Base-by-base conservation (phyloP, 805 yeast species). In the Sporopachydermia quercuum region DNA sequence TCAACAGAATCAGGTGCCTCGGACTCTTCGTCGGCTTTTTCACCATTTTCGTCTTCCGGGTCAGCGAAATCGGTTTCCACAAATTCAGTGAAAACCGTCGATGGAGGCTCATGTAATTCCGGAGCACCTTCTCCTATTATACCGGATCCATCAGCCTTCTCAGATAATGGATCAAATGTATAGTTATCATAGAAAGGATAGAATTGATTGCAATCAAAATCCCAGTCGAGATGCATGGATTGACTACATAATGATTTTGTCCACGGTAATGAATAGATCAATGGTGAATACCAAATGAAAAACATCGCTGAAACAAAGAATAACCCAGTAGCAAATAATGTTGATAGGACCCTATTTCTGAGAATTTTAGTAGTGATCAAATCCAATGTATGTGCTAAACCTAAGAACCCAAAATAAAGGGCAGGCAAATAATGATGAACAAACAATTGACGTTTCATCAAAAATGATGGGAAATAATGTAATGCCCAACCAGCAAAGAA, bases 341-440 rank as follows among this genome's bases (percentile, higher is more conserved):
- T 14, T 15, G 16, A 23, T 46, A 36, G 55, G 8, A 38, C 19
- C 16, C 13, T 18, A 3, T 35, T 15, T 1, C 37, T 18, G 13
- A 23, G 30, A 23, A 23, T 23, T n/a, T 23, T 23, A 15, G 58
- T 50, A n/a, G 62, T 68, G 23, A 71, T 46, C 40, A 74, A 58
- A 46, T 78, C 82, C 37, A 76, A 60, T 40, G 69, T 62, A 45
- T 74, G 81, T 3, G 78, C 81, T 40, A 76, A 61, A 1, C 76
- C 76, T 46, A 78, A 62, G 38, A 78, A 62, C 37, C 78, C 80
- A 55, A 84, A 82, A 60, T 81, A 84, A 40, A 78, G 70, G 1
- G 94, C 79, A 44, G 94, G 94, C 47, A 84, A 57, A 54, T 84
- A 84, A 57, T 83, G 94, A 54, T 82, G 94, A 50, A 81, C 63